Percentiles rank a stretch among this genome's conserved stretches.
phyloP scores from a whole-genome alignment of 805 yeast genomes.

The Barnettozyma botsteinii region DNA sequence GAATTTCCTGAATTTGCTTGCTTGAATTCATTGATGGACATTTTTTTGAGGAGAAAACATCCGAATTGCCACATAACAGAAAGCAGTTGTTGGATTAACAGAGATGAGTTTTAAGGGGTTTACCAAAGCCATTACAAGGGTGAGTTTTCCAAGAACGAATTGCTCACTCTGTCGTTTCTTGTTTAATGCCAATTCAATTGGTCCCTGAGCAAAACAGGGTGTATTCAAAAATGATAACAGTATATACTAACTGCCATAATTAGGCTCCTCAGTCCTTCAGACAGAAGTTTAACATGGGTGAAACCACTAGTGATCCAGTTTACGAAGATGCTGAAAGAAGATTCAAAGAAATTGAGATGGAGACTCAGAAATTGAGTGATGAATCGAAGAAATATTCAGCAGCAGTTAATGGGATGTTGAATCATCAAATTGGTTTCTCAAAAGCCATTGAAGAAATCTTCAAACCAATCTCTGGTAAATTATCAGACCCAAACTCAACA shows the following conservation, averaged over 20 bases:
- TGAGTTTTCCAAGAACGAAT: constrained; percentile 16
- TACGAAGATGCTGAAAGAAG: constrained; percentile 95
- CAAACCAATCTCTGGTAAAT: constrained; percentile 90
- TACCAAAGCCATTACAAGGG: constrained; percentile 67
- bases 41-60: background rate
- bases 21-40: background rate
- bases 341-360: constrained; percentile 84
- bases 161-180: background rate
- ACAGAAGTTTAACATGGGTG: constrained; percentile 89
- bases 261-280: constrained; percentile 86
- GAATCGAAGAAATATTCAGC: constrained; percentile 86
- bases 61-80: background rate
- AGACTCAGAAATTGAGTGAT: constrained; percentile 82
- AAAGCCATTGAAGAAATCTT: constrained; percentile 92
- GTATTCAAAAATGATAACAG: background rate
- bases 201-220: background rate
- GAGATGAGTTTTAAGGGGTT: constrained; percentile 84
- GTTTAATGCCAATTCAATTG: background rate
- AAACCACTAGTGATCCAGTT: constrained; percentile 73
- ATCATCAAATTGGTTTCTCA: constrained; percentile 92
- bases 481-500: constrained; percentile 82
- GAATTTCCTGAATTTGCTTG: background rate
- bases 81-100: background rate
- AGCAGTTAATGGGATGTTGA: constrained; percentile 91
- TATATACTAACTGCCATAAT: background rate